Evolutionary conservation across 805 yeast genomes (phyloP).

Genomic region (Sporopachydermia lactativora): DNA sequence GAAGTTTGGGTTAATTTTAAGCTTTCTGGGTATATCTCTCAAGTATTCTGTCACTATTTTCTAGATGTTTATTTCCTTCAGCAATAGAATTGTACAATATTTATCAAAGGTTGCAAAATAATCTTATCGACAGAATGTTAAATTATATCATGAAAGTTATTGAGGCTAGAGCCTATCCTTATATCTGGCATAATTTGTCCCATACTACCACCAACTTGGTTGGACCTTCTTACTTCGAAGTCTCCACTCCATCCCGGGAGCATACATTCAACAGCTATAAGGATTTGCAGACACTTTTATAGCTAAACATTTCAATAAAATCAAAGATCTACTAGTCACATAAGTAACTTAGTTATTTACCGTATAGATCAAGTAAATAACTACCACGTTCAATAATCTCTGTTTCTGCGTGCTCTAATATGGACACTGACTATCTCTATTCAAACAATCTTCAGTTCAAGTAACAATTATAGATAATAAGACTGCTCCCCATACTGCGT

Average conservation of each 20-base stretch:
- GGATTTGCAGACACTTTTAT: background rate
- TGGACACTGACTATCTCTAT: conserved; percentile 1
- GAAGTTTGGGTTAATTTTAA: background rate
- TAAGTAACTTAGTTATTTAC: conserved; percentile 1
- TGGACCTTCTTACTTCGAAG: background rate
- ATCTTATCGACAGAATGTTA: conserved; percentile 1
- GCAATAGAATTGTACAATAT: background rate
- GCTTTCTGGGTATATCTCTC: conserved; percentile 1
- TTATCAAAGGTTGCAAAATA: background rate
- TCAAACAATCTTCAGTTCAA: conserved; percentile 1
- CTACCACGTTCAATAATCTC: conserved; percentile 1
- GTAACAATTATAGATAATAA: conserved; percentile 1
- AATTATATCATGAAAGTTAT: background rate
- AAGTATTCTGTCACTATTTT: background rate
- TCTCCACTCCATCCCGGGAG: conserved; percentile 1
- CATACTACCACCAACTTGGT: conserved; percentile 1
- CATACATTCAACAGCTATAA: conserved; percentile 1
- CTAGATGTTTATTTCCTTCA: conserved; percentile 1
- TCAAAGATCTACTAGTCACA: conserved; percentile 1
- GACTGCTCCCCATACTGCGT: conserved; percentile 1
- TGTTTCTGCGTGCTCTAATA: conserved; percentile 1
- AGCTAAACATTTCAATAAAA: conserved; percentile 1
- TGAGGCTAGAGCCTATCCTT: conserved; percentile 1
- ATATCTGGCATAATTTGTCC: conserved; percentile 1
- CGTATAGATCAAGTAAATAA: conserved; percentile 1